These are phyloP conservation scores for Aspergillus bertholletiae DNA, from an alignment of 495 filamentous ascomycete genomes.

Conservation along the genomic window DNA sequence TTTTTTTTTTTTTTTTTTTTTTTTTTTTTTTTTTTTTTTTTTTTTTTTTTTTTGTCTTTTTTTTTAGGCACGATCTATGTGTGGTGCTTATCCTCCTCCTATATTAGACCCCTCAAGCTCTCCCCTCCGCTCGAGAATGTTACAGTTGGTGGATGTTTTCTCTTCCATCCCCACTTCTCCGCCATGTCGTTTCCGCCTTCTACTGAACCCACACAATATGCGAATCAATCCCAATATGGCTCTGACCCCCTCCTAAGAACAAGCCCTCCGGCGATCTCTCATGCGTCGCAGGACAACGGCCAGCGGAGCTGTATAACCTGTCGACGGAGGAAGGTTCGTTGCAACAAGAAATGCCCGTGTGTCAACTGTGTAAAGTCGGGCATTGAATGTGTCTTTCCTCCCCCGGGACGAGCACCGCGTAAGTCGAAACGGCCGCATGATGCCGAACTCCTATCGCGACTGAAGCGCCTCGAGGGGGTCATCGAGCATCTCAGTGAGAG, in stretches of 20 bases:
- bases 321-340: conserved; percentile 78
- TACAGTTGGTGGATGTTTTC: conserved; percentile 2
- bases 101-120: neutral
- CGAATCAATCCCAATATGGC: neutral
- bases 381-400: conserved; percentile 80
- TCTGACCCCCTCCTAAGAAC: conserved; percentile 10
- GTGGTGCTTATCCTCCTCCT: neutral
- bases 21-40: neutral
- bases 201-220: conserved; percentile 1
- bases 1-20: conserved; percentile 1
- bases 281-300: conserved; percentile 38
- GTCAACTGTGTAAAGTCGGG: conserved; percentile 77
- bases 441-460: conserved; percentile 70
- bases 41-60: too few relatives aligned
- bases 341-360: conserved; percentile 81
- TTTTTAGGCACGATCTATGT: too few relatives aligned
- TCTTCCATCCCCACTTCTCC: neutral
- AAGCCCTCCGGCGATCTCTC: conserved; percentile 2
- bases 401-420: conserved; percentile 75
- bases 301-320: conserved; percentile 82
- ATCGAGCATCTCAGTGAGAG: conserved; percentile 60
- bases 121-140: conserved; percentile 8
- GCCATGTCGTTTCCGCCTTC: conserved; percentile 33
- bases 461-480: conserved; percentile 78
- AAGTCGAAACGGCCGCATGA: conserved; percentile 64